Evolutionary conservation across 768 basidiomycete species (phyloP).

Genomic region (Suillus decipiens): DNA sequence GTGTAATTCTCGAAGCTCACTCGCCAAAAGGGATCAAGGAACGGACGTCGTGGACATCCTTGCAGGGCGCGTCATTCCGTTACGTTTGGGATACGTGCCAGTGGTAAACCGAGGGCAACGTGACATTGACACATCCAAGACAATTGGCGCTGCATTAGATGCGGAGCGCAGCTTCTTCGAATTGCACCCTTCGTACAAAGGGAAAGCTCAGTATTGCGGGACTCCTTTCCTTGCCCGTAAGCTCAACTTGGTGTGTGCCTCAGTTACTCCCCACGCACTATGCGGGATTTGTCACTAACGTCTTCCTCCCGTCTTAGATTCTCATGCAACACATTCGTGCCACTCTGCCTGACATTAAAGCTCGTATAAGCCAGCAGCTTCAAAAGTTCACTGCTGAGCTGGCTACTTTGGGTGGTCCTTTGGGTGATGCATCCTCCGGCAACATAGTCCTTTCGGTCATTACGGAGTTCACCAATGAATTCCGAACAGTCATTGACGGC

Average conservation of each 20-base stretch:
- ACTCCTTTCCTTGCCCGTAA: conserved; percentile 96
- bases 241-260: conserved; percentile 78
- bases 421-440: conserved; percentile 83
- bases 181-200: conserved; percentile 88
- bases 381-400: conserved; percentile 89
- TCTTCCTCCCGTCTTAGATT: conserved; percentile 53
- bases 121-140: conserved; percentile 89
- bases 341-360: conserved; percentile 98
- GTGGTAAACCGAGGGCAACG: conserved; percentile 98
- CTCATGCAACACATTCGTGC: conserved; percentile 99
- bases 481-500: conserved; percentile 96
- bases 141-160: conserved; percentile 85
- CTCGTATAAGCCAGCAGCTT: conserved; percentile 87
- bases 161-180: conserved; percentile 93
- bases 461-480: conserved; percentile 97
- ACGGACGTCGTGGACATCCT: conserved; percentile 99
- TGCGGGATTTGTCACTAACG: neutral
- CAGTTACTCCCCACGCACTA: neutral
- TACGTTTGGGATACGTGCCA: conserved; percentile 95
- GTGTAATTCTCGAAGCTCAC: conserved; percentile 13
- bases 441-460: conserved; percentile 96
- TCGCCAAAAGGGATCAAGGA: conserved; percentile 77
- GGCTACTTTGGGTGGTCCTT: conserved; percentile 77
- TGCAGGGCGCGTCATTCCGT: conserved; percentile 93
- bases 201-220: conserved; percentile 94